Base-by-base conservation (phyloP, 805 yeast genomes). In the Zygoascus bituminiphila region DNA sequence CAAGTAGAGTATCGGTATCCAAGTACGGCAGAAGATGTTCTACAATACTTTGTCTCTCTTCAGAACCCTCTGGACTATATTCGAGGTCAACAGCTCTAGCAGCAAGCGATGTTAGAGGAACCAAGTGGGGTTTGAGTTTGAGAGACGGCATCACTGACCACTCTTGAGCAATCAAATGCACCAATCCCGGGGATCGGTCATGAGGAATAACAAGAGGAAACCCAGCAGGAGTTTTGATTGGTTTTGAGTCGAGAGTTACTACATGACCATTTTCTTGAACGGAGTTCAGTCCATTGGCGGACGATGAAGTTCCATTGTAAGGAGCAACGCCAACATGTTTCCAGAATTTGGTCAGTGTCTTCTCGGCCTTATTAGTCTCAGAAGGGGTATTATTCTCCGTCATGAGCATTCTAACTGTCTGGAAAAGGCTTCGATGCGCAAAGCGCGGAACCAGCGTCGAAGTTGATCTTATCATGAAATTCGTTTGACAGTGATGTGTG, bases 1-100 rank as follows among this genome's bases (percentile, higher is more conserved):
- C 88, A 46, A 93, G 72, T 53, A 95, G 70, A 1, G 98, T 88
- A 65, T 93, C 99, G 0, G 98, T 93, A 63, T 93, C 98, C 50
- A 94, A 71, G 61, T 89, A 93, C 48, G 89, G 79, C 59, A 91
- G 68, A 52, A 93, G 67, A 53, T 76, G 76, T 39, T 73, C 65
- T 52, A 78, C 75, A 19, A 87, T 76, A 39, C 75, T 77, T 4
- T 73, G 76, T 4, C 84, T 83, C 19, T 68, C 71, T 51, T 73
- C 72, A 10, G 48, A 49, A 2, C 58, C 60, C 2, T 68, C 67
- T 1, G 66, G 63, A 0, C 52, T 53, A 26, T 70, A 63, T 22
- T 71, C 65, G 56, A 93, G 68, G 63, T 93, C 99, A 43, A 93
- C 78, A 14, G 95, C 86, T 54, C 98, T 74, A 1, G 97, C 81